Base-by-base conservation (phyloP, 2,329 filamentous ascomycete species). In the Aspergillus sp. region DNA sequence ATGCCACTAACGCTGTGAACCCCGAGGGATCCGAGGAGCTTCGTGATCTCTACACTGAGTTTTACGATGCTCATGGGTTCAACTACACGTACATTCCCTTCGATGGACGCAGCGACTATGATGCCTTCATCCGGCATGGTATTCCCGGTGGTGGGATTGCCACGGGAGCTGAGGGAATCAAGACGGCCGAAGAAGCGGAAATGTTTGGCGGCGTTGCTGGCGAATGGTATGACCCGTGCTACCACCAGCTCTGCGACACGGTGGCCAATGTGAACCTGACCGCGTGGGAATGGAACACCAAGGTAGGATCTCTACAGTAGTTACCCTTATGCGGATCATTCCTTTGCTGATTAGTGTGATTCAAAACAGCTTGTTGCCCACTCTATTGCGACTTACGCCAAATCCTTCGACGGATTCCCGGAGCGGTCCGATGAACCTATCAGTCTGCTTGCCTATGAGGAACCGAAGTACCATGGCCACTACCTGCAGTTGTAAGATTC, bases 41-140 rank as follows among this genome's bases (percentile, higher is more conserved):
- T 60, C 84, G 87, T 57, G 79, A 88, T 65, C 78, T 91, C 27
- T 92, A 90, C 72, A 79, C 86, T 15, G 80, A 86, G 47, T 92
- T 84, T 82, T 92, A 90, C 77, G 74, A 81, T 62, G 73, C 78
- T 1, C 81, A 88, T 19, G 88, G 82, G 2, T 81, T 88, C 59
- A 88, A 88, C 77, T 88, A 88, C 72, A 90, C 86, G 0, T 86
- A 89, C 61, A 90, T 90, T 25, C 84, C 87, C 2, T 93, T 94
- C 66, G 89, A 92, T 65, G 90, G 90, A 7, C 86, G 90, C 58
- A 90, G 87, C 66, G 91, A 94, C 75, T 94, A 94, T 68, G 89
- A 88, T 57, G 88, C 85, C 1, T 93, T 93, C 78, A 88, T 92
- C 68, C 82, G 85, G 21, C 82, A 85, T 60, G 88, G 88, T 6